phyloP scores from a whole-genome alignment of 176 grass and related monocot genomes.

The Thinopyrum elongatum region DNA sequence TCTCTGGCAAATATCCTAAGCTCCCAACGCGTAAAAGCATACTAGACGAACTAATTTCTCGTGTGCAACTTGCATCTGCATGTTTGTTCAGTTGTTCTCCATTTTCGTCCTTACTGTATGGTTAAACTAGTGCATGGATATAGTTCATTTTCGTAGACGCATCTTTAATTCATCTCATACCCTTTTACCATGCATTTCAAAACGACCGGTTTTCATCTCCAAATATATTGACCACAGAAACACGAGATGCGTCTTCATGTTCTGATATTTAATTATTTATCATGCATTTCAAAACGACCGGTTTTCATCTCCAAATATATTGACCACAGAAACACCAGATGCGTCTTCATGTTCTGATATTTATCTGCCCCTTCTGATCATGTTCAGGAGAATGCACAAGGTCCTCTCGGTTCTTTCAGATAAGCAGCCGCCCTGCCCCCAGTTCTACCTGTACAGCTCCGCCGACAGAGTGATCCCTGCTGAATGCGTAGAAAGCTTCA shows the following conservation, averaged over 20 bases:
- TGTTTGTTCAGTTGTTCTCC: neutral
- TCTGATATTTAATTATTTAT: too few relatives aligned
- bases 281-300: neutral
- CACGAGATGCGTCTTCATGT: neutral
- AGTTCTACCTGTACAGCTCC: constrained; percentile 93
- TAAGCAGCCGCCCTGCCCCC: constrained; percentile 75
- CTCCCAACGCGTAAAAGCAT: neutral
- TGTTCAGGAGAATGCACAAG: constrained; percentile 66
- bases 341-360: neutral
- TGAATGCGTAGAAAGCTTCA: constrained; percentile 66
- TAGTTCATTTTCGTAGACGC: neutral
- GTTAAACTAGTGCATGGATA: neutral
- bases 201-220: neutral
- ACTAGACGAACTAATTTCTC: neutral
- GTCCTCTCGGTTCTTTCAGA: constrained; percentile 59
- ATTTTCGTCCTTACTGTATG: neutral
- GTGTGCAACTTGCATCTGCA: neutral
- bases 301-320: neutral
- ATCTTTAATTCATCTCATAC: neutral
- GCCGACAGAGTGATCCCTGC: constrained; percentile 76
- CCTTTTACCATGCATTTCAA: neutral
- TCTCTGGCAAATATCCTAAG: neutral
- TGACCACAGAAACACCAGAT: neutral
- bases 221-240: neutral
- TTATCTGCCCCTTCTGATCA: neutral